phyloP scores from a whole-genome alignment of 148 eudicot species.

The Heliosperma pusillum region DNA sequence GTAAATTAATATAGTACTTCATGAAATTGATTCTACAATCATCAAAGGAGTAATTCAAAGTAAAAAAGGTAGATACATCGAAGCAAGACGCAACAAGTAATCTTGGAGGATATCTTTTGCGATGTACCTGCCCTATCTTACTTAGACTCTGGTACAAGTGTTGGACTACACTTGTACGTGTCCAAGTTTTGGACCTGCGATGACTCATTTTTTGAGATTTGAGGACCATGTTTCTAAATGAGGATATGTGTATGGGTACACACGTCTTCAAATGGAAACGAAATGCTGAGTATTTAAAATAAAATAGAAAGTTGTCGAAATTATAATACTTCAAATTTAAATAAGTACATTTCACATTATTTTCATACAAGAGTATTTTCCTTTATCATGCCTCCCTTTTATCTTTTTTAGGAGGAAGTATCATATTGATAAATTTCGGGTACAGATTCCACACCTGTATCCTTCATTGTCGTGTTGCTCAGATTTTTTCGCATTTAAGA shows the following conservation, averaged over 20 bases:
- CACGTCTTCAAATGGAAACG: neutral
- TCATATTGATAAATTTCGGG: neutral
- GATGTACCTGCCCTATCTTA: neutral
- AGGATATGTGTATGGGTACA: no score
- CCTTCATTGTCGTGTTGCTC: neutral
- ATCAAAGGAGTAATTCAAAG: neutral
- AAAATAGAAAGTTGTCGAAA: neutral
- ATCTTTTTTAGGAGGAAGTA: no score
- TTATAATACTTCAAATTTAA: no score
- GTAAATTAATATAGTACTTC: no score
- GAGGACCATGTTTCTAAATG: no score
- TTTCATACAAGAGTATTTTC: neutral
- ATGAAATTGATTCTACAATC: no score
- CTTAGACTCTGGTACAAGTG: no score
- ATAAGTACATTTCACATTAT: no score
- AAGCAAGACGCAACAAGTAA: neutral
- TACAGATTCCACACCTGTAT: no score
- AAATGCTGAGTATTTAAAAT: neutral
- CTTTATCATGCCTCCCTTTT: neutral
- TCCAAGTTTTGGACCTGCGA: no score
- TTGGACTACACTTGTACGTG: no score
- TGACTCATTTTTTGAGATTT: no score
- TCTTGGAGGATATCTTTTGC: neutral
- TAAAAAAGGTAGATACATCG: neutral
- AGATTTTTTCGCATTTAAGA: neutral